Evolutionary conservation across 352 stramenopile species (phyloP).

Genomic region (Phytophthora quininea): DNA sequence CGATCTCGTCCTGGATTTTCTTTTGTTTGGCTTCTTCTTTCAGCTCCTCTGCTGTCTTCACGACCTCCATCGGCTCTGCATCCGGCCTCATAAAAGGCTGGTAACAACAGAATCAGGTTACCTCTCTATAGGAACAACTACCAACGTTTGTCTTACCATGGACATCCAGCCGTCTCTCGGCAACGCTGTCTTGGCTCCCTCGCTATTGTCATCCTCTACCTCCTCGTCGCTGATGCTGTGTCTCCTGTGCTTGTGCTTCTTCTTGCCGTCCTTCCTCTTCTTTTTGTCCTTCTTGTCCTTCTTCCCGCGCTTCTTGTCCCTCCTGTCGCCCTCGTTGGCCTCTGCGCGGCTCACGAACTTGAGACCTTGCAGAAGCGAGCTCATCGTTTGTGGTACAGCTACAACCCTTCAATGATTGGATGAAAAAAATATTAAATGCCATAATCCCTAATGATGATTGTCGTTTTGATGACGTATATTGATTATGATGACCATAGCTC

Average conservation of each 20-base stretch:
- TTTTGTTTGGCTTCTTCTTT: conserved; percentile 53
- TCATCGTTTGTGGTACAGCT: conserved; percentile 23
- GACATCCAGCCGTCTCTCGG: conserved; percentile 82
- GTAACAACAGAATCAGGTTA: not conserved
- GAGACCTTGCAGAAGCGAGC: conserved; percentile 69
- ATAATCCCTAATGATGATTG: too few species aligned
- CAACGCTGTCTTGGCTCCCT: conserved; percentile 23
- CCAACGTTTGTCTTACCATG: conserved; percentile 44
- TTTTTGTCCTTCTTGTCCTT: conserved; percentile 47
- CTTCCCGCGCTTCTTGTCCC: conserved; percentile 33
- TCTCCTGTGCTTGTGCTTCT: conserved; percentile 39
- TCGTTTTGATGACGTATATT: too few species aligned
- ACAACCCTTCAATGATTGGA: too few species aligned
- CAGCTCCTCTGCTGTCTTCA: conserved; percentile 51
- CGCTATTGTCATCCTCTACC: conserved; percentile 10
- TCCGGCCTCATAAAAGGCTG: conserved; percentile 56
- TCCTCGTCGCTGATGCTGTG: conserved; percentile 29
- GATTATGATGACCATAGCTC: too few species aligned
- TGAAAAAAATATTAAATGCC: too few species aligned
- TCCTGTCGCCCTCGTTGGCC: conserved; percentile 26
- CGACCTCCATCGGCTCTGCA: conserved; percentile 20
- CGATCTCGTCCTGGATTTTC: conserved; percentile 78
- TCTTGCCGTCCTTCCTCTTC: conserved; percentile 44
- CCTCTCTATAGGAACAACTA: not conserved
- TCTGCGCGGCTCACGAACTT: conserved; percentile 55